Percentiles rank a stretch among this genome's conserved stretches.
Conservation (phyloP, 2,329 filamentous ascomycete genomes). For the Emergomyces pasteurianus region DNA sequence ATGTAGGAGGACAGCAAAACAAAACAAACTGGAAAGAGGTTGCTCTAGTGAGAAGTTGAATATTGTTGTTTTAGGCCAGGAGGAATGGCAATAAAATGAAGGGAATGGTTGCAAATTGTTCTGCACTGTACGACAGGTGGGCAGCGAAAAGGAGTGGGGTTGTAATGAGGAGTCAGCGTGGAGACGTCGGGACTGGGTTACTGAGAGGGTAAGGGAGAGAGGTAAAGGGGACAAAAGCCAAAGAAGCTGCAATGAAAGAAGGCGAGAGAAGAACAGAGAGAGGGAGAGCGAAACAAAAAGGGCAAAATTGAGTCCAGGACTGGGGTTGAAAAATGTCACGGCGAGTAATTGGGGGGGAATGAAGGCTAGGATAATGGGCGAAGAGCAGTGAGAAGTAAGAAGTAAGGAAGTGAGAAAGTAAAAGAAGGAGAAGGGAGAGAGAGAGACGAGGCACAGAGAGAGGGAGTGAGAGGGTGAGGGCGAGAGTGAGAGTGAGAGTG, state of each 20-base stretch:
- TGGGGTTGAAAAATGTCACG: not conserved
- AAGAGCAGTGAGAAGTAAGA: not conserved
- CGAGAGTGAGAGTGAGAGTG: too few species aligned
- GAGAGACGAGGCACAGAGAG: not conserved
- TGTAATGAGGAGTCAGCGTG: not conserved
- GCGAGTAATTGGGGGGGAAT: not conserved
- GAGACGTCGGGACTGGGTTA: not conserved
- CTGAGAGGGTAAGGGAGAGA: not conserved
- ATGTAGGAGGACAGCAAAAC: not conserved
- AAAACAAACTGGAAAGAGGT: not conserved
- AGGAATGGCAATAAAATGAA: not conserved
- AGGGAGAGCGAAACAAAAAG: not conserved
- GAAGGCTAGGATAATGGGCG: not conserved
- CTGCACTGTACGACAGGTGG: not conserved
- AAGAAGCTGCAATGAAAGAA: not conserved
- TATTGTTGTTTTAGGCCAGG: not conserved
- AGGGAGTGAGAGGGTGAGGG: too few species aligned
- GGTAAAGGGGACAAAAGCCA: not conserved
- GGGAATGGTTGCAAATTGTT: not conserved
- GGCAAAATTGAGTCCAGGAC: not conserved
- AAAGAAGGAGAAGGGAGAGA: not conserved
- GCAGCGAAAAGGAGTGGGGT: not conserved
- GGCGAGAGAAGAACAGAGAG: not conserved
- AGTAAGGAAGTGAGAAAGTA: not conserved
- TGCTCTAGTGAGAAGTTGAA: not conserved